Base-by-base conservation (phyloP, 2,329 filamentous ascomycete genomes). In the Ceratocystis eucalypticola region DNA sequence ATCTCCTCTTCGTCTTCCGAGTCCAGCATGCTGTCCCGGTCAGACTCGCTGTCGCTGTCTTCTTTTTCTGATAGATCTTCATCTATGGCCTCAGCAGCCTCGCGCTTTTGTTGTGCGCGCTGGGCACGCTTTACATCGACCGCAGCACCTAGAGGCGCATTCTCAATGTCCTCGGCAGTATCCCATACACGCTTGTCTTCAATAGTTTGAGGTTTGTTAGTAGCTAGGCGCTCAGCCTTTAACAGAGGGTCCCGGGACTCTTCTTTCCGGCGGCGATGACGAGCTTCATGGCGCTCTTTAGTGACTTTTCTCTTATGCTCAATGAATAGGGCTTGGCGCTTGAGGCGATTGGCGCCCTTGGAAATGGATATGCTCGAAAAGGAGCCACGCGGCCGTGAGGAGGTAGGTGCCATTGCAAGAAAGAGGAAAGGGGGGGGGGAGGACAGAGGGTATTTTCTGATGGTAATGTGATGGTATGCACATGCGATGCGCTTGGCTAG, bases 101-200 rank as follows among this genome's bases (percentile, higher is more conserved):
- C 77, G 62, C 78, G 76, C 72, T 83, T 80, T 62, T 82, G 80
- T 66, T 85, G 76, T 66, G 80, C 80, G 72, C 80, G 75, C 70
- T 80, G 78, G 70, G 85, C 73, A 72, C 82, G 78, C 70, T 84
- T 81, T 65, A 87, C 76, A 69, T 87, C 82, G 41, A 86, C 82
- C 70, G 78, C 77, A 15, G 77, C 76, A 69, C 80, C 81, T 5
- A 85, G 77, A 62, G 77, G 80, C 70, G 87, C 83, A 62, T 80
- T 75, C 48, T 70, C 69, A 61, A 69, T 57, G 66, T 82, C 82
- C 61, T 86, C 86, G 62, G 84, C 83, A 64, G 92, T 86, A 72
- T 96, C 92, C 90, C 91, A 97, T 41, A 90, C 85, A 74, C 94
- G 85, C 79, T 96, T 96, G 71, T 86, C 84, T 71, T 96, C 92